These are phyloP conservation scores for Vicia villosa DNA, from an alignment of 306 rosid species.

Conservation along the genomic window DNA sequence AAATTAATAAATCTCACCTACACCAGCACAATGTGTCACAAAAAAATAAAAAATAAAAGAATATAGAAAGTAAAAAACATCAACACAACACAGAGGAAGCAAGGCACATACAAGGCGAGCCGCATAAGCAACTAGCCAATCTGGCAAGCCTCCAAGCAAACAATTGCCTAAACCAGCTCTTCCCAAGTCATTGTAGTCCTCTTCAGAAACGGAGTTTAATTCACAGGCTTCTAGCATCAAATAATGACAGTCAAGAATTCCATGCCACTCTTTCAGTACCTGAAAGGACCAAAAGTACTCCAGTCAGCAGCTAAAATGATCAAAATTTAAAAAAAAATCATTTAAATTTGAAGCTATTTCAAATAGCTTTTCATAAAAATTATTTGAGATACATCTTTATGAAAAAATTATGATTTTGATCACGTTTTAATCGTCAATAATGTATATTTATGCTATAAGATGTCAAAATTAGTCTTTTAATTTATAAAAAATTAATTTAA, in stretches of 20 bases:
- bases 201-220: slow-evolving; percentile 76
- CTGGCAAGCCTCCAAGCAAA: slow-evolving; percentile 94
- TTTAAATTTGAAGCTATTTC: too few species aligned
- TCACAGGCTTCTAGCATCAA: slow-evolving; percentile 97
- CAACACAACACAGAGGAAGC: slow-evolving; percentile 28
- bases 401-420: too few species aligned
- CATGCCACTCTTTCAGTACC: slow-evolving; percentile 96
- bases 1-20: slow-evolving; percentile 91
- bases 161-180: slow-evolving; percentile 99
- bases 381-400: too few species aligned
- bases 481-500: too few species aligned
- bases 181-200: slow-evolving; percentile 83
- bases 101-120: slow-evolving; percentile 84
- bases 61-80: slow-evolving; percentile 4
- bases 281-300: slow-evolving; percentile 35
- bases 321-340: too few species aligned
- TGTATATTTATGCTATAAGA: too few species aligned
- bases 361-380: too few species aligned
- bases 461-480: too few species aligned
- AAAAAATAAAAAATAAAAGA: slow-evolving; percentile 3
- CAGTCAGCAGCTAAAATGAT: slow-evolving; percentile 29
- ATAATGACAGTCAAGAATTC: slow-evolving; percentile 78
- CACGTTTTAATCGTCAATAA: too few species aligned
- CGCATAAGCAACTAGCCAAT: slow-evolving; percentile 94
- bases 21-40: slow-evolving; percentile 43